Conservation (phyloP, 176 grass and related monocot genomes). For the Secale cereale region DNA sequence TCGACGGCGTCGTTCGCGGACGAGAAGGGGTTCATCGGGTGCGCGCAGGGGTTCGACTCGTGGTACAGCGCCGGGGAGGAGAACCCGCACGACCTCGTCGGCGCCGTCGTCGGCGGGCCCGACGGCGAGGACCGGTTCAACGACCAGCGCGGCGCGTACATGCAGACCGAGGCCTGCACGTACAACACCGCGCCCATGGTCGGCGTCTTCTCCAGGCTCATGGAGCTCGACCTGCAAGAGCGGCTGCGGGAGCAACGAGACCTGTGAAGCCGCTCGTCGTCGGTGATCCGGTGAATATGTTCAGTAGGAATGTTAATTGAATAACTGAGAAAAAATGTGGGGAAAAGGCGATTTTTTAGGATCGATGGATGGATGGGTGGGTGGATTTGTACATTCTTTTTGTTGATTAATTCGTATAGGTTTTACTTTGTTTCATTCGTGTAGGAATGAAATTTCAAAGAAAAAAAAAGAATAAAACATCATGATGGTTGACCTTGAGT, state of each 20-base stretch:
- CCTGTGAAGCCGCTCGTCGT: background rate
- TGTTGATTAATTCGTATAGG: background rate
- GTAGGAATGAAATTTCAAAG: background rate
- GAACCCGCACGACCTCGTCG: constrained; percentile 72
- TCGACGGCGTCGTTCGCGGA: constrained; percentile 50
- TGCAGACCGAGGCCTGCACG: constrained; percentile 54
- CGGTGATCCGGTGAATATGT: constrained; percentile 17
- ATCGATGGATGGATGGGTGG: background rate
- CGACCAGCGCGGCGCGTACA: constrained; percentile 53
- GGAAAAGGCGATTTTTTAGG: background rate
- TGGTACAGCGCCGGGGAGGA: constrained; percentile 52
- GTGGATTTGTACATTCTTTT: constrained; percentile 32
- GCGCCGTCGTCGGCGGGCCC: constrained; percentile 85
- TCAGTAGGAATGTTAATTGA: background rate
- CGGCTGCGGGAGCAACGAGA: background rate
- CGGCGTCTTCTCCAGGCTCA: constrained; percentile 70
- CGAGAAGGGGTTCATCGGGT: constrained; percentile 75
- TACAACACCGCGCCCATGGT: constrained; percentile 53
- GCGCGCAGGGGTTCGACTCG: constrained; percentile 74
- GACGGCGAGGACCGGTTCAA: constrained; percentile 62
- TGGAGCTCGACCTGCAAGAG: constrained; percentile 24
- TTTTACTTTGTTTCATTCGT: background rate
- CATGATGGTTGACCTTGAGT: background rate
- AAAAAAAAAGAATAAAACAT: background rate
- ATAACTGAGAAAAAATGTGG: constrained; percentile 2